Percentiles rank a stretch among this genome's conserved stretches.
Evolutionary conservation across 768 basidiomycete species (phyloP).

Genomic region (Termitomyces sp.): DNA sequence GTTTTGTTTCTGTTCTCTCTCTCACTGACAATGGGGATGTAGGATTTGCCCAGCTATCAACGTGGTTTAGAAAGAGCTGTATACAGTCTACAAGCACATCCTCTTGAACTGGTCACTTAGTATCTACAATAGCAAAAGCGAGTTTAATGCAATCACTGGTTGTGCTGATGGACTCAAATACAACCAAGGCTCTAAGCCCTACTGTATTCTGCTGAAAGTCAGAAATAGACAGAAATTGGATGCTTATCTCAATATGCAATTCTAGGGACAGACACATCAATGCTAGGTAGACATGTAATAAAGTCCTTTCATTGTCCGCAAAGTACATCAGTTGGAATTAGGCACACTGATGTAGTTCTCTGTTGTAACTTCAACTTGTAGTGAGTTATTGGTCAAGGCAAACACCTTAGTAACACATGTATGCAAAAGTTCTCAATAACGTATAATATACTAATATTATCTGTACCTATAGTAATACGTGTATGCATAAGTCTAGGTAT

Average conservation of each 20-base stretch:
- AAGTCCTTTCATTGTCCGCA: too few species aligned
- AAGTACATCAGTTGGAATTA: too few species aligned
- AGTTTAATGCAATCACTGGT: conserved; percentile 11
- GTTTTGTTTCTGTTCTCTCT: background rate
- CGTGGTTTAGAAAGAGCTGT: conserved; percentile 13
- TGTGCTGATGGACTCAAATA: conserved; percentile 11
- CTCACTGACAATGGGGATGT: background rate
- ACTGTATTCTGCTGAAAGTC: conserved; percentile 6
- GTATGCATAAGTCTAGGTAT: too few species aligned
- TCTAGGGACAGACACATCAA: background rate
- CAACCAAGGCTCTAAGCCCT: conserved; percentile 11
- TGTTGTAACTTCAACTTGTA: too few species aligned
- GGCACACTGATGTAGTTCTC: too few species aligned
- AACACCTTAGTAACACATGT: too few species aligned
- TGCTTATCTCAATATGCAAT: conserved; percentile 4
- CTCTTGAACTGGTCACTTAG: conserved; percentile 8
- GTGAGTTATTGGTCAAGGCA: too few species aligned
- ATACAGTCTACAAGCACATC: conserved; percentile 11
- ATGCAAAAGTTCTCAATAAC: too few species aligned
- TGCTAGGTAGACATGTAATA: too few species aligned
- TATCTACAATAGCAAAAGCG: conserved; percentile 11
- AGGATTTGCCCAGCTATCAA: conserved; percentile 13
- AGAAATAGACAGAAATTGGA: conserved; percentile 10
- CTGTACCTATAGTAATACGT: too few species aligned
- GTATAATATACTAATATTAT: too few species aligned